Evolutionary conservation across 2,329 filamentous ascomycete species (phyloP).

Genomic region (Acrodontium crateriforme): DNA sequence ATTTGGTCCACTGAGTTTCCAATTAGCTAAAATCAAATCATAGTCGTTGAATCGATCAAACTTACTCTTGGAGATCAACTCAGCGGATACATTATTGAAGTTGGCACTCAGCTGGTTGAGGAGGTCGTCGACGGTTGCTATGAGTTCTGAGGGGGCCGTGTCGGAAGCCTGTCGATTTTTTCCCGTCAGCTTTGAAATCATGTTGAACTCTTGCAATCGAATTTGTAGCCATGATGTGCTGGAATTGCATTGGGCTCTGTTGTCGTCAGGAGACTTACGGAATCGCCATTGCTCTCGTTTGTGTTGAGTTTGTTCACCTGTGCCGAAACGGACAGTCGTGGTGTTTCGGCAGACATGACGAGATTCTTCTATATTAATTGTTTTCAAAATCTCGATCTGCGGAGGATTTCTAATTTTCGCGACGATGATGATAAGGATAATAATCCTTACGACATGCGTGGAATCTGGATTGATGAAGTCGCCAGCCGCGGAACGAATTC

Average conservation of each 20-base stretch:
- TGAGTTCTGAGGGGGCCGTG: constrained; percentile 49
- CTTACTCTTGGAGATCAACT: constrained; percentile 80
- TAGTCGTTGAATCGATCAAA: constrained; percentile 9
- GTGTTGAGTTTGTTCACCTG: constrained; percentile 12
- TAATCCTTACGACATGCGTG: too few species aligned
- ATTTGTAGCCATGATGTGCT: too few species aligned
- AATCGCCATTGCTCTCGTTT: constrained; percentile 3
- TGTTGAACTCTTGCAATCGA: too few species aligned
- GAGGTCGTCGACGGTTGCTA: constrained; percentile 71
- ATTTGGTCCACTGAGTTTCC: constrained; percentile 71
- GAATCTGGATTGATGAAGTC: too few species aligned
- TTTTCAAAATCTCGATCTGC: too few species aligned
- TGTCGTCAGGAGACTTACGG: constrained; percentile 3
- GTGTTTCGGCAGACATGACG: constrained; percentile 7
- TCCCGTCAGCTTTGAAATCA: too few species aligned
- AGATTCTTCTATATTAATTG: too few species aligned
- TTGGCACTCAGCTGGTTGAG: constrained; percentile 74
- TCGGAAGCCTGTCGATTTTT: too few species aligned
- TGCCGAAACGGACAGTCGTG: constrained; percentile 9
- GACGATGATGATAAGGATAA: too few species aligned
- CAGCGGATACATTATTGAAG: constrained; percentile 70
- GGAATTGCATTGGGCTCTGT: too few species aligned
- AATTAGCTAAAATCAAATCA: neutral
- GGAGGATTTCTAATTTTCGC: too few species aligned
- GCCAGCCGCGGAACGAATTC: too few species aligned